Conservation (phyloP, 352 stramenopile genomes). For the Pythium vanterpoolii region DNA sequence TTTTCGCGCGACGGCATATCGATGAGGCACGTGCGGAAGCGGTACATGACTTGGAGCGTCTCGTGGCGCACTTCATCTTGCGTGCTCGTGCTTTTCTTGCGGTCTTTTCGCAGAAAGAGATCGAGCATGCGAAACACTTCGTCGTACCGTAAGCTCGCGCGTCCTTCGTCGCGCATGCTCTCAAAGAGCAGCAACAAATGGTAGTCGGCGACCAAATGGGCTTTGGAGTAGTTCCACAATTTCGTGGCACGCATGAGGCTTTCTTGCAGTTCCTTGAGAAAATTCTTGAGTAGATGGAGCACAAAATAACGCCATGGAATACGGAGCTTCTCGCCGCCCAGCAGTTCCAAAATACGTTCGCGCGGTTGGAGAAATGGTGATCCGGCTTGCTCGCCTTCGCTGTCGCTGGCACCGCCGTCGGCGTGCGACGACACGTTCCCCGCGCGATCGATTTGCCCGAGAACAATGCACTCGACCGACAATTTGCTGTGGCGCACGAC, state of each 20-base stretch:
- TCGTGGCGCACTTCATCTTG: slow-evolving; percentile 74
- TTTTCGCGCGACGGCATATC: slow-evolving; percentile 89
- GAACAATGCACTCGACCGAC: slow-evolving; percentile 80
- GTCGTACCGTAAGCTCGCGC: slow-evolving; percentile 74
- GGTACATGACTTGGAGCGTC: slow-evolving; percentile 85
- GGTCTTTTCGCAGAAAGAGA: slow-evolving; percentile 78
- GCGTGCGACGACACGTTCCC: slow-evolving; percentile 25
- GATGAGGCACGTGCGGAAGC: slow-evolving; percentile 85
- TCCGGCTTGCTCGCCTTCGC: slow-evolving; percentile 3
- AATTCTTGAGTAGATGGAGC: slow-evolving; percentile 62
- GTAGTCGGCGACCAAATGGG: slow-evolving; percentile 81
- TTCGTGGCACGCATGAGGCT: slow-evolving; percentile 74
- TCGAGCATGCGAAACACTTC: slow-evolving; percentile 86
- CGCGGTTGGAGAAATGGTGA: slow-evolving; percentile 18
- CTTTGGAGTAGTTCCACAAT: slow-evolving; percentile 77
- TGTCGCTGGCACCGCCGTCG: slow-evolving; percentile 30
- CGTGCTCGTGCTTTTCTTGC: slow-evolving; percentile 57
- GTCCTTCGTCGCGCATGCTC: slow-evolving; percentile 66
- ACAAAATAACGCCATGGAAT: slow-evolving; percentile 75
- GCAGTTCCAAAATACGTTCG: slow-evolving; percentile 69
- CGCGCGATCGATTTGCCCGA: slow-evolving; percentile 38
- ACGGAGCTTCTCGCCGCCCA: slow-evolving; percentile 80
- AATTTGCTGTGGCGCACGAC: slow-evolving; percentile 83
- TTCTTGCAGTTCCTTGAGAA: slow-evolving; percentile 74
- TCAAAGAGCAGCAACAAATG: slow-evolving; percentile 78